Evolutionary conservation across 805 yeast genomes (phyloP).

Genomic region (Teunomyces barrocoloradensis): DNA sequence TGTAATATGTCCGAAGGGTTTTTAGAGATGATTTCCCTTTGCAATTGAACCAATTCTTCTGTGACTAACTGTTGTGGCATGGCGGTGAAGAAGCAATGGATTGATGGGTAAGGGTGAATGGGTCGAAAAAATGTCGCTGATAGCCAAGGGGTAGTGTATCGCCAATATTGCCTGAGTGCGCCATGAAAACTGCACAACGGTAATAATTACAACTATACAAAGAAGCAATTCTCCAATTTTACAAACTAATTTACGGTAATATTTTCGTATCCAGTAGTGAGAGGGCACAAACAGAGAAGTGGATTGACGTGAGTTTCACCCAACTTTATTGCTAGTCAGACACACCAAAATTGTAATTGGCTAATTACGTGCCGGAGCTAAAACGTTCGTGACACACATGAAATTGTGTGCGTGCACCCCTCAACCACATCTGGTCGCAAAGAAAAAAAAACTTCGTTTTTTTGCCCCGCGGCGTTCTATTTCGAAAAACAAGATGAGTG

Average conservation of each 20-base stretch:
- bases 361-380: neutral
- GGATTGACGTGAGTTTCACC: too few relatives aligned
- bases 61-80: constrained; percentile 16
- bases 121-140: constrained; percentile 2
- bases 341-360: neutral
- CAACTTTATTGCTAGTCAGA: too few relatives aligned
- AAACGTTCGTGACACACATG: neutral
- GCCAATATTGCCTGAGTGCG: neutral
- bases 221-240: too few relatives aligned
- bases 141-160: neutral
- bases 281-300: neutral
- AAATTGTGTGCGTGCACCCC: neutral
- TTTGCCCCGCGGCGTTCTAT: neutral
- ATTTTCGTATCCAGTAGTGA: too few relatives aligned
- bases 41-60: constrained; percentile 62
- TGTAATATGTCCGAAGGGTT: constrained; percentile 71
- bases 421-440: neutral
- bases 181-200: neutral
- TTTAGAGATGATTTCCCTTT: constrained; percentile 47
- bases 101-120: neutral
- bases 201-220: too few relatives aligned
- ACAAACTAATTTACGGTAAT: too few relatives aligned
- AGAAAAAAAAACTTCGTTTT: neutral
- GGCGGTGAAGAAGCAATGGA: constrained; percentile 1
- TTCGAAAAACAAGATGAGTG: neutral